phyloP scores from a whole-genome alignment of 805 yeast species.

The Candida glaebosa region DNA sequence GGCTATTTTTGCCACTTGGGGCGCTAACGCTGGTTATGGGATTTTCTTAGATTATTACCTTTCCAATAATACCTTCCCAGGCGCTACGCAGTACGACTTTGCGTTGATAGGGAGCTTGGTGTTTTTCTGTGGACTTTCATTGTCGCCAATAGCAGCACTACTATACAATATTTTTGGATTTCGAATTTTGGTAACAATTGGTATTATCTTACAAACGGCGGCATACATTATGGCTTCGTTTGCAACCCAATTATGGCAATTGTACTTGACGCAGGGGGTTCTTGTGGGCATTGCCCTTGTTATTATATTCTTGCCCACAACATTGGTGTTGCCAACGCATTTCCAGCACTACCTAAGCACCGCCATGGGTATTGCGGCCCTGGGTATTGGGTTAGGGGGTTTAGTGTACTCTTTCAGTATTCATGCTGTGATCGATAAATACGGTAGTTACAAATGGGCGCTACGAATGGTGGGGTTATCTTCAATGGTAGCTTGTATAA shows the following conservation, averaged over 20 bases:
- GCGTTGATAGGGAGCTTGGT: conserved; percentile 51
- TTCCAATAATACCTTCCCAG: conserved; percentile 30
- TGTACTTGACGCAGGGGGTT: conserved; percentile 51
- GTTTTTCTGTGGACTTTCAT: conserved; percentile 53
- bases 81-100: conserved; percentile 43
- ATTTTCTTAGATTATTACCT: conserved; percentile 53
- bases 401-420: conserved; percentile 43
- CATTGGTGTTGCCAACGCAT: conserved; percentile 47
- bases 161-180: conserved; percentile 49
- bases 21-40: conserved; percentile 57
- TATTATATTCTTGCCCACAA: conserved; percentile 40
- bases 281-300: conserved; percentile 48
- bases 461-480: conserved; percentile 37
- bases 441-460: conserved; percentile 46
- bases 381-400: conserved; percentile 56
- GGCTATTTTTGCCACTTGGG: conserved; percentile 49
- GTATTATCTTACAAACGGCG: conserved; percentile 41
- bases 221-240: conserved; percentile 51
- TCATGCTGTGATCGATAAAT: conserved; percentile 33
- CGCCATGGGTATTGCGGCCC: conserved; percentile 45
- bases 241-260: conserved; percentile 47
- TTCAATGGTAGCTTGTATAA: conserved; percentile 24
- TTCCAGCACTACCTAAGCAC: conserved; percentile 42
- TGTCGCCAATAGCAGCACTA: conserved; percentile 51
- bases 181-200: conserved; percentile 42